Conservation (phyloP, 805 yeast species). For the Candida ovalis region DNA sequence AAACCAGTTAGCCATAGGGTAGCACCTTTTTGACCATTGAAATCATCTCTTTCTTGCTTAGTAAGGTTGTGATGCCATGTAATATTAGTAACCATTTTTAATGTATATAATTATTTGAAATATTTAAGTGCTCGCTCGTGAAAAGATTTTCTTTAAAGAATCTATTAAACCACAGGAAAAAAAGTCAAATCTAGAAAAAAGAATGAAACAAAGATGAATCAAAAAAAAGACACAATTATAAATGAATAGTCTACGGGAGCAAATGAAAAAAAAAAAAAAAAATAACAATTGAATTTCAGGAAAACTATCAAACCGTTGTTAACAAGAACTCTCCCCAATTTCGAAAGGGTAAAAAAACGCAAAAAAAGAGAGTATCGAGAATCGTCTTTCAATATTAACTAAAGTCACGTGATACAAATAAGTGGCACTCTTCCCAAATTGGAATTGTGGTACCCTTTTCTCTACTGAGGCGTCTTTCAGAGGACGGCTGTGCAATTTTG, state of each 20-base stretch:
- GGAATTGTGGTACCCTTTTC: not conserved
- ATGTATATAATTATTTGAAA: not conserved
- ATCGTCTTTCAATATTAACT: not conserved
- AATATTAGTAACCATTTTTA: conserved; percentile 84
- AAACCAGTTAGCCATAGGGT: conserved; percentile 96
- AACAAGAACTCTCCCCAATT: too few species aligned
- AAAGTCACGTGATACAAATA: not conserved
- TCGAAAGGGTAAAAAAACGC: not conserved
- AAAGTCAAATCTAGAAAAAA: too few species aligned
- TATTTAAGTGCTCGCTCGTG: not conserved
- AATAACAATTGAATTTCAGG: too few species aligned
- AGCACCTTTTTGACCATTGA: conserved; percentile 79
- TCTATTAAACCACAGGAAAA: not conserved
- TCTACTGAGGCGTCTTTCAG: not conserved
- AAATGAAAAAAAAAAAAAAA: not conserved
- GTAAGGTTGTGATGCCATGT: conserved; percentile 94
- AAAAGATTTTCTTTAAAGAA: not conserved
- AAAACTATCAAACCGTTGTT: too few species aligned
- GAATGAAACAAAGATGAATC: too few species aligned
- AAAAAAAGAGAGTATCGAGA: not conserved
- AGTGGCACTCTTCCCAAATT: not conserved
- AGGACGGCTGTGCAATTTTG: not conserved
- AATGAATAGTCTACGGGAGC: too few species aligned
- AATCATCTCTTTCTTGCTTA: conserved; percentile 68
- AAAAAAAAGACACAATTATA: too few species aligned